Conservation (phyloP, 2,329 filamentous ascomycete genomes). For the Paramyrothecium roridum region DNA sequence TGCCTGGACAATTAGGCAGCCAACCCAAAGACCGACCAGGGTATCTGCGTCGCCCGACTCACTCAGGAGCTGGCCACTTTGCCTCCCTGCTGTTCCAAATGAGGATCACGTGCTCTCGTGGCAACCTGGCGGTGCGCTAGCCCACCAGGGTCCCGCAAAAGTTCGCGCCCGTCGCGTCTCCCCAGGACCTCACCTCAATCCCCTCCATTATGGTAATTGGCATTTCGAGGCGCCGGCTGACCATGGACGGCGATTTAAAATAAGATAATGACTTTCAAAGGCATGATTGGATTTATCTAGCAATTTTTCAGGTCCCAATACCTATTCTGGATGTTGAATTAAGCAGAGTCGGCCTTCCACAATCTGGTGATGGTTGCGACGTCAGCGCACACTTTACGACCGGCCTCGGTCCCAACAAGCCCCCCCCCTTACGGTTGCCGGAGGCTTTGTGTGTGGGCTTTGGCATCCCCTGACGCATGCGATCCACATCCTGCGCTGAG, state of each 20-base stretch:
- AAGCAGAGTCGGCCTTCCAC: slow-evolving; percentile 3
- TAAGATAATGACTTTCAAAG: slow-evolving; percentile 8
- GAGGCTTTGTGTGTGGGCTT: too few species aligned
- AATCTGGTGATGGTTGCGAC: slow-evolving; percentile 11
- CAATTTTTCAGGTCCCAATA: slow-evolving; percentile 18
- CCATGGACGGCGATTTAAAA: slow-evolving; percentile 20
- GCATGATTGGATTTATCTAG: accelerated
- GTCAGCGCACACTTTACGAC: slow-evolving; percentile 15
- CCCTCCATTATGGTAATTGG: slow-evolving; percentile 26
- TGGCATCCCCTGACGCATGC: background rate
- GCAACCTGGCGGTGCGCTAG: slow-evolving; percentile 32
- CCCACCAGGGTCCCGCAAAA: slow-evolving; percentile 28
- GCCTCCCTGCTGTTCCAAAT: background rate
- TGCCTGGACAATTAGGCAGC: too few species aligned
- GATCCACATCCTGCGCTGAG: background rate
- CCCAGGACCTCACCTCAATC: slow-evolving; percentile 35
- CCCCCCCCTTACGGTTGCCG: background rate
- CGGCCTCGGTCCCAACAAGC: background rate
- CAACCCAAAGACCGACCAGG: too few species aligned
- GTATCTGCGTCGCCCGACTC: too few species aligned
- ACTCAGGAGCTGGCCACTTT: background rate
- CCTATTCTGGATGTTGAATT: slow-evolving; percentile 16
- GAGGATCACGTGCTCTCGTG: slow-evolving; percentile 41
- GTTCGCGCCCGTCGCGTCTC: slow-evolving; percentile 42
- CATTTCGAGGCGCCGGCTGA: slow-evolving; percentile 11